phyloP scores from a whole-genome alignment of 2,329 filamentous ascomycete species.

The Colletotrichum graminicola region DNA sequence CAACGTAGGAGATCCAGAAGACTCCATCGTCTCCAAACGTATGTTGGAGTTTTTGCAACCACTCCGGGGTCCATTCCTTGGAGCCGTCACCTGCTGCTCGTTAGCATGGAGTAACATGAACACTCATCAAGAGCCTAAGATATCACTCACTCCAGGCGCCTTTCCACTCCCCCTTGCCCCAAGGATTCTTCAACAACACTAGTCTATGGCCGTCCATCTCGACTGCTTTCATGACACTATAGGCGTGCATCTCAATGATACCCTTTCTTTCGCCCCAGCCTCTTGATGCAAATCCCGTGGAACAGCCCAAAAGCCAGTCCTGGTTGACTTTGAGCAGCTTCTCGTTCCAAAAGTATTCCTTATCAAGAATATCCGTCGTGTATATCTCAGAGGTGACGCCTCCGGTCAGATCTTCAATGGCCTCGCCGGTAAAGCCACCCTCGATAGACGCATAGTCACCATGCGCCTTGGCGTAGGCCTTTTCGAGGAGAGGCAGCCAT shows the following conservation, averaged over 20 bases:
- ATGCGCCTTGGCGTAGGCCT: slow-evolving; percentile 85
- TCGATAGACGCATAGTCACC: slow-evolving; percentile 82
- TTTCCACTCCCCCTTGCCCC: slow-evolving; percentile 85
- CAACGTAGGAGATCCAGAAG: slow-evolving; percentile 61
- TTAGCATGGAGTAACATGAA: slow-evolving; percentile 38
- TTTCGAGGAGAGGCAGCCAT: slow-evolving; percentile 83
- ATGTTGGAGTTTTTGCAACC: slow-evolving; percentile 75
- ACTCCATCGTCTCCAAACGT: slow-evolving; percentile 76
- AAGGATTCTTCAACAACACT: slow-evolving; percentile 79
- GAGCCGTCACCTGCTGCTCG: slow-evolving; percentile 70
- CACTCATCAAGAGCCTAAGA: neutral
- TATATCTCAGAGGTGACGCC: slow-evolving; percentile 76
- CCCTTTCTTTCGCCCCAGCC: slow-evolving; percentile 65
- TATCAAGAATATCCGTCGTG: slow-evolving; percentile 77
- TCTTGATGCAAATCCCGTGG: slow-evolving; percentile 62
- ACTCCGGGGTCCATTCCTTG: slow-evolving; percentile 79
- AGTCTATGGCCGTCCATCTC: slow-evolving; percentile 73
- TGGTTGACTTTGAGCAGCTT: slow-evolving; percentile 83
- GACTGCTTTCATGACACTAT: slow-evolving; percentile 69
- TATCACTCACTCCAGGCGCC: slow-evolving; percentile 74
- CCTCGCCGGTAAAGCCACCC: slow-evolving; percentile 75
- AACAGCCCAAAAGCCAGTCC: slow-evolving; percentile 78
- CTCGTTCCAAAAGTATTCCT: slow-evolving; percentile 78
- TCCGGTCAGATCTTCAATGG: slow-evolving; percentile 71
- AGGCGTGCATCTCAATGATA: slow-evolving; percentile 70